Conservation (phyloP, 2,329 filamentous ascomycete genomes). For the Fusarium chuoi region DNA sequence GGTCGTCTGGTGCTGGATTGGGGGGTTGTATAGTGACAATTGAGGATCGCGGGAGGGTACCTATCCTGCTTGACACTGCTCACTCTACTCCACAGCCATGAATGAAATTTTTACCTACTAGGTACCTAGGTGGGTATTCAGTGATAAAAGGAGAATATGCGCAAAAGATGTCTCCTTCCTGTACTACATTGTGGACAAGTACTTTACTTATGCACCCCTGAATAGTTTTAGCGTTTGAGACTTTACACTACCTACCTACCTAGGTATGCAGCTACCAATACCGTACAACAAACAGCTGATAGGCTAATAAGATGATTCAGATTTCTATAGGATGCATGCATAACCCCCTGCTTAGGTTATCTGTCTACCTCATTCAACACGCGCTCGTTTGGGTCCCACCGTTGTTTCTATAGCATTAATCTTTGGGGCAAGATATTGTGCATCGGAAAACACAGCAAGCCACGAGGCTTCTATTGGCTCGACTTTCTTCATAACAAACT, state of each 20-base stretch:
- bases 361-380: slow-evolving; percentile 8
- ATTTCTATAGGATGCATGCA: background rate
- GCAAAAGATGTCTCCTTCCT: background rate
- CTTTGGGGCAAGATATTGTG: slow-evolving; percentile 47
- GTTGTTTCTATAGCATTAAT: slow-evolving; percentile 51
- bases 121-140: background rate
- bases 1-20: background rate
- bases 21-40: background rate
- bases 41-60: background rate
- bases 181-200: background rate
- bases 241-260: no score
- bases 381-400: slow-evolving; percentile 48
- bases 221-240: background rate
- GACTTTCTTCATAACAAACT: slow-evolving; percentile 65
- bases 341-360: background rate
- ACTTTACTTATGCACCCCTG: background rate
- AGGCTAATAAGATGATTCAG: background rate
- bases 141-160: background rate
- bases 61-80: background rate
- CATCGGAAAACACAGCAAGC: slow-evolving; percentile 48
- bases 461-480: slow-evolving; percentile 64
- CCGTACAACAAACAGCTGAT: background rate
- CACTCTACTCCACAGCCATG: background rate
- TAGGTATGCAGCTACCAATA: background rate
- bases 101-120: background rate